phyloP scores from a whole-genome alignment of 1,284 basidiomycete species.

The Takashimella tepidaria region DNA sequence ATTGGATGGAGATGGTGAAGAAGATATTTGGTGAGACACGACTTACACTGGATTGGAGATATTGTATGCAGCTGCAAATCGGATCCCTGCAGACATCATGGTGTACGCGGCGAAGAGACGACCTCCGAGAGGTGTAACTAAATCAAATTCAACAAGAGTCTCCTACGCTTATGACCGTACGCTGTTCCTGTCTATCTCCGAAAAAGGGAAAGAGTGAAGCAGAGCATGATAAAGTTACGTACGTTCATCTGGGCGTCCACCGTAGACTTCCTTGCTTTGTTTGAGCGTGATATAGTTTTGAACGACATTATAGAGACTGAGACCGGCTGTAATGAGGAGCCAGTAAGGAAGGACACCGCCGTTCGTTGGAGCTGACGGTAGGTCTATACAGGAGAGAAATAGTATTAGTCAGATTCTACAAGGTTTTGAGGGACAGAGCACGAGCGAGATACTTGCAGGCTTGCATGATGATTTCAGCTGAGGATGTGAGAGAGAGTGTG shows the following conservation, averaged over 20 bases:
- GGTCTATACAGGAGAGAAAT: constrained; percentile 13
- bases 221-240: background rate
- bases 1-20: too few species aligned
- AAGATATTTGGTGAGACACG: background rate
- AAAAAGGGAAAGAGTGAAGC: background rate
- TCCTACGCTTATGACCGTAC: too few species aligned
- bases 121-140: constrained; percentile 78
- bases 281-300: constrained; percentile 76
- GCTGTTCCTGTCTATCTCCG: too few species aligned
- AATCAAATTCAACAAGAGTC: background rate
- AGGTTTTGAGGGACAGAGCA: too few species aligned
- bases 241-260: constrained; percentile 50
- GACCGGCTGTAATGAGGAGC: constrained; percentile 70
- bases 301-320: constrained; percentile 74
- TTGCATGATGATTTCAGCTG: too few species aligned
- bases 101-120: constrained; percentile 88
- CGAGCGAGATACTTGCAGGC: too few species aligned
- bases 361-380: constrained; percentile 22
- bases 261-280: constrained; percentile 72
- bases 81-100: constrained; percentile 69
- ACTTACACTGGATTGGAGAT: constrained; percentile 71
- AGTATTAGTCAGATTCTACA: too few species aligned
- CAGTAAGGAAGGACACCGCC: constrained; percentile 74
- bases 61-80: constrained; percentile 80
- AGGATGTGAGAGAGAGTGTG: too few species aligned